Evolutionary conservation across 768 basidiomycete species (phyloP).

Genomic region (Pleurotus giganteus): DNA sequence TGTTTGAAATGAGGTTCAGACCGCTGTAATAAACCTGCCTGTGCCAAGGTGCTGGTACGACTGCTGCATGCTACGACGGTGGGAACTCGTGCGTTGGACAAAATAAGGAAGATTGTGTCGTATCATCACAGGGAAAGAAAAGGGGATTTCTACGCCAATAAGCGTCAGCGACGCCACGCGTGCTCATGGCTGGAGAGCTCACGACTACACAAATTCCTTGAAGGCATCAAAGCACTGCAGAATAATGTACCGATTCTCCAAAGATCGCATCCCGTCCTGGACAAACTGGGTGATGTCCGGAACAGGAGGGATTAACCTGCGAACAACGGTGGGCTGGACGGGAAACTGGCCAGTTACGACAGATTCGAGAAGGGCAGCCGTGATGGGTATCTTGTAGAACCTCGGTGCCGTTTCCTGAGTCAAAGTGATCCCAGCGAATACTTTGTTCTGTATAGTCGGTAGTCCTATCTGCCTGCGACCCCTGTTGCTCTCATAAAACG

Average conservation of each 20-base stretch:
- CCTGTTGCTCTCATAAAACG: constrained; percentile 16
- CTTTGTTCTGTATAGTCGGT: constrained; percentile 5
- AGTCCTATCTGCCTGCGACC: not conserved
- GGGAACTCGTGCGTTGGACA: too few relatives aligned
- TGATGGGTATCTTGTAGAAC: constrained; percentile 11
- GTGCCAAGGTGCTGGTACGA: too few relatives aligned
- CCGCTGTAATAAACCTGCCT: too few relatives aligned
- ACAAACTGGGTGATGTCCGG: not conserved
- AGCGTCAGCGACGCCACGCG: too few relatives aligned
- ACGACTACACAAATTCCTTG: constrained; percentile 3
- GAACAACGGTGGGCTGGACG: constrained; percentile 2
- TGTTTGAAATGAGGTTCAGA: too few relatives aligned
- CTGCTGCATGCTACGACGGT: too few relatives aligned
- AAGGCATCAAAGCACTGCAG: constrained; percentile 11
- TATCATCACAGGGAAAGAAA: too few relatives aligned
- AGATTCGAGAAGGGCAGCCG: not conserved
- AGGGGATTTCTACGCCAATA: too few relatives aligned
- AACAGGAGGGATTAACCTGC: constrained; percentile 8
- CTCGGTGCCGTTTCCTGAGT: constrained; percentile 10
- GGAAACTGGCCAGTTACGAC: constrained; percentile 11
- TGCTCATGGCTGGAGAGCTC: too few relatives aligned
- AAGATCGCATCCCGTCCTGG: constrained; percentile 8
- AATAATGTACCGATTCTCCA: constrained; percentile 1
- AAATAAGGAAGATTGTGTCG: too few relatives aligned
- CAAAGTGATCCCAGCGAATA: constrained; percentile 12